Conservation (phyloP, 352 stramenopile species). For the Phytophthora sp. region DNA sequence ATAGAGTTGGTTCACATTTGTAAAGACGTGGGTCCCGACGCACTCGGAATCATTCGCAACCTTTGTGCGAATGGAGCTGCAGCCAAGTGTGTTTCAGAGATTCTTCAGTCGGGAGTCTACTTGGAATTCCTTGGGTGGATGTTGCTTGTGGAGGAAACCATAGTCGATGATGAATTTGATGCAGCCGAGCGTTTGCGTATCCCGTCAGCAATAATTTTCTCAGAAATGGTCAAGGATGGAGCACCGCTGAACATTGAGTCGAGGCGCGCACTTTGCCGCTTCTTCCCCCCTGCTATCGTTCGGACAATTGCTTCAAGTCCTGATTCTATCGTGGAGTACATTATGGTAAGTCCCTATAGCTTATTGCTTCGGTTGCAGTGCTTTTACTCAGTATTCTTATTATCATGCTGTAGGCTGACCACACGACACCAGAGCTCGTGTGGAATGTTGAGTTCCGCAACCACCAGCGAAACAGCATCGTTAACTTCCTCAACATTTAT, state of each 20-base stretch:
- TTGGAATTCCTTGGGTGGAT: constrained; percentile 85
- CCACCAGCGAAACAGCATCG: constrained; percentile 78
- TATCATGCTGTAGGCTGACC: constrained; percentile 81
- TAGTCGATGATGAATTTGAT: constrained; percentile 68
- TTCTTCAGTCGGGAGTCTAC: constrained; percentile 75
- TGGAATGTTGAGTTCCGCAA: constrained; percentile 92
- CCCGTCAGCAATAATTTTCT: constrained; percentile 67
- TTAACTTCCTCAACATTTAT: constrained; percentile 80
- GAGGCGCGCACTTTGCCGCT: constrained; percentile 59
- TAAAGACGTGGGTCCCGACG: constrained; percentile 56
- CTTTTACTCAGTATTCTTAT: too few species aligned
- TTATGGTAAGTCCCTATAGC: constrained; percentile 52
- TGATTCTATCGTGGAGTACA: constrained; percentile 61
- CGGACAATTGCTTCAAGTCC: constrained; percentile 61
- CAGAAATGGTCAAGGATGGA: constrained; percentile 58
- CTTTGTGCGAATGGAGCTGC: constrained; percentile 58
- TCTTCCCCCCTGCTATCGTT: constrained; percentile 73
- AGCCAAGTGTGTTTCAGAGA: constrained; percentile 57
- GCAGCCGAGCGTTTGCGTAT: constrained; percentile 59
- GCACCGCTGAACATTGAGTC: constrained; percentile 58
- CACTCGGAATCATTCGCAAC: constrained; percentile 71
- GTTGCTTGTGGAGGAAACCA: constrained; percentile 64
- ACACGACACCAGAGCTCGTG: constrained; percentile 94
- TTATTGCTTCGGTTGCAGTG: too few species aligned
- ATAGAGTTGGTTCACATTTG: constrained; percentile 78